Evolutionary conservation across 441 rosid genomes (phyloP), one percentile per base, ranked within the genome.

Genomic region (Capsella rubella): DNA sequence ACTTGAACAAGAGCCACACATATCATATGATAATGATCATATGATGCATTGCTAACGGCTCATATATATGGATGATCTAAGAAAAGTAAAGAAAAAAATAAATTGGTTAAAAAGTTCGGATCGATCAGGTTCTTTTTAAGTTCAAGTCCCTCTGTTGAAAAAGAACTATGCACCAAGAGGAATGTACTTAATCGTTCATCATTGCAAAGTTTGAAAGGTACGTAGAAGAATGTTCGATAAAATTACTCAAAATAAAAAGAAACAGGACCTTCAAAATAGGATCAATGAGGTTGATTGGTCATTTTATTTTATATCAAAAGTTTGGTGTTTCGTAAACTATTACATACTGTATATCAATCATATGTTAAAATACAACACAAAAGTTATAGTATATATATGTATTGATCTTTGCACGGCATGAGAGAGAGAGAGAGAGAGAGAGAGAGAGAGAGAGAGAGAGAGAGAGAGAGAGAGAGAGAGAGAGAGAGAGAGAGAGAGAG

Each of bases 1-100:
- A 31, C 42, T 15, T 15, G 50, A 63, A 46, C 68, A 5, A 42
- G 45, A 74, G 78, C 83, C 85, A 77, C 83, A 77, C 71, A 64
- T 59, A 50, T 77, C 18, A 16, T 35, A 71, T 67, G 73, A 59
- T 75, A 52, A 34, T 43, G 58, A 65, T 65, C 53, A 29, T 11
- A 42, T 28, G 27, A 43, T 62, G 42, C 18, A 6, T 45, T 46
- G 53, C 52, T 43, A 28, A n/a, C 39, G 52, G 34, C 51, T 60
- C 34, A 0, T 21, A 21, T 21, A 39, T 25, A 34, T 16, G 66
- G 51, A 54, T 29, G 11, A n/a, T 54, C 37, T 1, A 31, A 31
- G 34, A 31, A 21, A 21, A 21, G 25, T 21, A 21, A 21, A 21
- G 25, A 1, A 21, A 35, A 35, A 35, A 35, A 34, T 2, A 35